Evolutionary conservation across 805 yeast genomes (phyloP), one percentile per base, ranked within the genome.

Genomic region (Ogataea siamensis): DNA sequence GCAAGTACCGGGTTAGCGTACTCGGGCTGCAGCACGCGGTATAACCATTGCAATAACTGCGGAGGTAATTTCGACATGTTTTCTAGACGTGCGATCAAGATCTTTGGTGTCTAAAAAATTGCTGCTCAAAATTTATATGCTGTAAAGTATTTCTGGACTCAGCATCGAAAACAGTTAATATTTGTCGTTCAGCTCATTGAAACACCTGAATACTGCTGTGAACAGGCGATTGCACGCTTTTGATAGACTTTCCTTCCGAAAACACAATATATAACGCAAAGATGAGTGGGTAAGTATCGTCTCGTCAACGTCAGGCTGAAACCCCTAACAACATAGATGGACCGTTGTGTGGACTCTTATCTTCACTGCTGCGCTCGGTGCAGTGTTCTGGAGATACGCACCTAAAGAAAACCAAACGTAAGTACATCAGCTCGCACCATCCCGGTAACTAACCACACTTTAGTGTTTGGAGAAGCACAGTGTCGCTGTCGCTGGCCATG

Each of bases 311-410:
- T 15, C 29, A 8, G 15, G 10, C 13, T 11, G 18, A 27, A 16
- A 28, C 11, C 18, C 12, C 40, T 40, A 36, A 35, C 40, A 13
- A 10, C 10, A 32, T 48, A 82, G 89, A 36, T 84, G 81, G 74
- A 75, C 84, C 35, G 91, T 87, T 47, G 67, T 85, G 41, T 65
- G 75, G 41, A 83, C 78, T 20, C 68, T 87, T 45, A 54, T 80
- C 17, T 66, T 76, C 40, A 81, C 81, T 9, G 74, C 71, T 18
- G 72, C 70, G 16, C 63, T 75, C 28, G 77, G 87, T 10, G 70
- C 75, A n/a, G 68, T 73, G 29, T 80, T 88, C 43, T 89, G 97
- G 97, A 66, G 73, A 36, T 70, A 78, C 61, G 94, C 96, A 7
- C 96, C 97, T 31, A 82, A 83, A 63, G 75, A 81, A 51, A 84